Evolutionary conservation across 495 filamentous ascomycete genomes (phyloP).

Genomic region (Amniculicola lignicola): DNA sequence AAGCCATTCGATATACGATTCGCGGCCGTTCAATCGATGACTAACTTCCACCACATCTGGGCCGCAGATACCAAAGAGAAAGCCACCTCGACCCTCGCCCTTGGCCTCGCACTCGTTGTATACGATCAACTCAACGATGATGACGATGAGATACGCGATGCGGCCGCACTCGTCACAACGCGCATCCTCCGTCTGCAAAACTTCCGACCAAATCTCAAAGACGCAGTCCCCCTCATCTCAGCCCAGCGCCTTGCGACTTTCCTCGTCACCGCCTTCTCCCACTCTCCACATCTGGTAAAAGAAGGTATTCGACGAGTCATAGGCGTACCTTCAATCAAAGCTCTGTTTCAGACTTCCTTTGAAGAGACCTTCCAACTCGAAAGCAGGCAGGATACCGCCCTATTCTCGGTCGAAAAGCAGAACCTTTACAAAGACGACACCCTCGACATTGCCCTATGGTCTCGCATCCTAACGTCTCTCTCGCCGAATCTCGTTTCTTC

Average conservation of each 20-base stretch:
- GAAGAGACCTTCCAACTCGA: constrained; percentile 49
- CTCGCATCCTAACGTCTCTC: constrained; percentile 45
- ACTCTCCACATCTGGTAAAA: constrained; percentile 41
- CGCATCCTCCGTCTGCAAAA: constrained; percentile 37
- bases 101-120: constrained; percentile 42
- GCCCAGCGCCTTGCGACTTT: constrained; percentile 48
- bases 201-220: neutral
- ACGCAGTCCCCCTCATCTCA: constrained; percentile 49
- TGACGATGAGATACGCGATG: constrained; percentile 77
- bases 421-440: constrained; percentile 85
- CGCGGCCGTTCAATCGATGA: constrained; percentile 27
- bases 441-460: constrained; percentile 66
- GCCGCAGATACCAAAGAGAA: neutral
- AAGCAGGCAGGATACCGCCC: constrained; percentile 60
- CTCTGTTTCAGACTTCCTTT: constrained; percentile 38
- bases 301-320: constrained; percentile 36
- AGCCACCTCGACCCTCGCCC: neutral
- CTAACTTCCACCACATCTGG: constrained; percentile 15
- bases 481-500: constrained; percentile 21
- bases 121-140: constrained; percentile 78
- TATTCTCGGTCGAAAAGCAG: constrained; percentile 87
- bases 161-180: constrained; percentile 53
- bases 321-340: neutral
- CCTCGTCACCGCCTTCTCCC: constrained; percentile 43
- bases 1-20: constrained; percentile 30